These are phyloP conservation scores for Hypericum perforatum DNA, from an alignment of 345 rosid genomes.

Conservation along the genomic window DNA sequence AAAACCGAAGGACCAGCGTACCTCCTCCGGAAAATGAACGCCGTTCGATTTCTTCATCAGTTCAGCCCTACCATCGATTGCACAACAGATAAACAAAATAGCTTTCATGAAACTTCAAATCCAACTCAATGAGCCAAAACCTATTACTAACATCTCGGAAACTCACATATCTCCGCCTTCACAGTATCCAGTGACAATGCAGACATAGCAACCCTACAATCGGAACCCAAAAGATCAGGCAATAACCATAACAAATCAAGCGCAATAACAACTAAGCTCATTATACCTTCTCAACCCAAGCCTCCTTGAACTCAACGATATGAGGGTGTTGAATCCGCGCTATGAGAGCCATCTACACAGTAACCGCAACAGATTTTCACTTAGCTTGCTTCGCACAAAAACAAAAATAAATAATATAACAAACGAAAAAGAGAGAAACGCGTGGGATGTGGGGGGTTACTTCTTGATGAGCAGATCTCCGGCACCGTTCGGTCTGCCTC, in stretches of 20 bases:
- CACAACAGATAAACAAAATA: constrained; percentile 3
- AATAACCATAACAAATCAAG: neutral
- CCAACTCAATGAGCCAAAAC: constrained; percentile 6
- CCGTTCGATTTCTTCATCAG: constrained; percentile 92
- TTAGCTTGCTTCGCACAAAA: neutral
- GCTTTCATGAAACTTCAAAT: constrained; percentile 6
- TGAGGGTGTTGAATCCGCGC: constrained; percentile 88
- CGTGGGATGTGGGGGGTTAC: constrained; percentile 23
- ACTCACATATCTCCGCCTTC: constrained; percentile 99
- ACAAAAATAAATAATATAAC: neutral
- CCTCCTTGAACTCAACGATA: constrained; percentile 96
- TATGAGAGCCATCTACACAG: constrained; percentile 79
- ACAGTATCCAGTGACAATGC: constrained; percentile 97
- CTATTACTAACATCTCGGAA: constrained; percentile 1
- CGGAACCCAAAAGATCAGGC: neutral
- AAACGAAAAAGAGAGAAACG: constrained; percentile 4
- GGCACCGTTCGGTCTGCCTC: constrained; percentile 86
- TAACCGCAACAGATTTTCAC: constrained; percentile 6
- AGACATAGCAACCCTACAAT: constrained; percentile 90
- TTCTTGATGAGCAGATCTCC: constrained; percentile 99
- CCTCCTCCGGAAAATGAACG: constrained; percentile 87
- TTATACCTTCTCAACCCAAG: constrained; percentile 94
- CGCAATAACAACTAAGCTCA: neutral
- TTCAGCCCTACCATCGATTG: constrained; percentile 58
- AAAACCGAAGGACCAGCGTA: constrained; percentile 10